Evolutionary conservation across 2,329 filamentous ascomycete genomes (phyloP), one percentile per base, ranked within the genome.

Genomic region (Verticillium nonalfalfae): DNA sequence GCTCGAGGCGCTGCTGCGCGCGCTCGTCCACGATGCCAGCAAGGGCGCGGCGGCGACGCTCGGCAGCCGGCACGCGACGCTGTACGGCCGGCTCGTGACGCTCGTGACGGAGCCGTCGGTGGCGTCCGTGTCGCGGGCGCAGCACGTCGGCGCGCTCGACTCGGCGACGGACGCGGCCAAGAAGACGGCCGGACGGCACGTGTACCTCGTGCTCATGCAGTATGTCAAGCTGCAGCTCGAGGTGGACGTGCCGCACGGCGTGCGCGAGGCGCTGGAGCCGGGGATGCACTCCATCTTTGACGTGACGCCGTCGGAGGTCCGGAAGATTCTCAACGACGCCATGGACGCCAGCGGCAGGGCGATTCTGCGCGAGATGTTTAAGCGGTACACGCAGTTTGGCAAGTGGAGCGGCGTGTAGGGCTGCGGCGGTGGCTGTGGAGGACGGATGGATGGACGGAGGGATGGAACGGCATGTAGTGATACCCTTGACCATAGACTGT

Each of bases 211-310:
- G 6, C 70, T 89, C 54, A 81, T 84, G 74, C 74, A 79, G 60
- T 89, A 87, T 68, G 77, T 88, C 65, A 83, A 82, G 72, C 74
- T 87, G 65, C 85, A 87, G 71, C 79, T 88, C 6, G 84, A 87
- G 68, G 75, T 76, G 59, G 75, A 77, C 35, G 79, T 88, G 60
- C 71, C 79, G 10, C 76, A 78, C 13, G 74, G 73, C 9, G 76
- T 87, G 26, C 75, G 83, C 39, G 83, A 84, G 69, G 82, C 79
- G 59, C 75, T 89, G 55, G 80, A 85, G 68, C 78, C 81, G 6
- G 86, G 83, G 0, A 71, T 87, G 66, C 85, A 84, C 69, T 79
- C 85, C 0, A 77, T 88, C 5, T 79, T 88, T 61, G 79, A 84
- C 65, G 81, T 87, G 57, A 87, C 84, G 39, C 77, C 81, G 2